Evolutionary conservation across 805 yeast genomes (phyloP), one percentile per base, ranked within the genome.

Genomic region (Candida glaebosa): DNA sequence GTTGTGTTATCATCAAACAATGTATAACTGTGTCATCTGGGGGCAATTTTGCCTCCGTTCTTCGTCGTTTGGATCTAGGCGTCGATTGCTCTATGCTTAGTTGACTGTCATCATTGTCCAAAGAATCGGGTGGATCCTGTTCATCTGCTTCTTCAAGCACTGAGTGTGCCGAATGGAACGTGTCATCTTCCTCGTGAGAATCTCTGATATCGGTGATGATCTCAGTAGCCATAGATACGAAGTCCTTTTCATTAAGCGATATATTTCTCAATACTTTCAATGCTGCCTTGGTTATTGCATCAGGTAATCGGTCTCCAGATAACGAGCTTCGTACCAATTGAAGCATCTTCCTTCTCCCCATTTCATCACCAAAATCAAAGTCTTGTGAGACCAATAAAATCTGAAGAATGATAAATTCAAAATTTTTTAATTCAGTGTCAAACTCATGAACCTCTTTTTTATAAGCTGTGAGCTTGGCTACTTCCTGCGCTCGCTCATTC

Each of bases 291-390:
- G 80, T 72, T 22, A 81, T 65, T 5, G 64, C 56, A 43, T 79
- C 87, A 1, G 78, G 61, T 18, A 85, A 65, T 12, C 74, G 68
- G 39, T 79, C 83, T 32, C 76, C 71, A 1, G 82, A 72, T 43
- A 84, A 64, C n/a, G 81, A 67, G 17, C 78, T 68, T 45, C 73
- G 58, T 18, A 68, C 58, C 8, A 67, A 58, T 26, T 68, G 69
- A 31, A 85, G 63, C 78, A 88, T 79, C 34, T 80, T 79, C 58
- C 96, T 75, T 55, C 96, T 77, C 16, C 97, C 96, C 36, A 85
- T 76, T 60, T 90, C 96, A 65, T 93, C 97, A 51, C 88, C 83
- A 54, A 79, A 88, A 58, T 93, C 98, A 55, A 84, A 84, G 30
- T 78, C 76, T 20, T 75, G 75, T 0, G 90, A 82, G 19, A 87